Evolutionary conservation across 2,329 filamentous ascomycete genomes (phyloP).

Genomic region (Aspergillus pseudoviridinutans): DNA sequence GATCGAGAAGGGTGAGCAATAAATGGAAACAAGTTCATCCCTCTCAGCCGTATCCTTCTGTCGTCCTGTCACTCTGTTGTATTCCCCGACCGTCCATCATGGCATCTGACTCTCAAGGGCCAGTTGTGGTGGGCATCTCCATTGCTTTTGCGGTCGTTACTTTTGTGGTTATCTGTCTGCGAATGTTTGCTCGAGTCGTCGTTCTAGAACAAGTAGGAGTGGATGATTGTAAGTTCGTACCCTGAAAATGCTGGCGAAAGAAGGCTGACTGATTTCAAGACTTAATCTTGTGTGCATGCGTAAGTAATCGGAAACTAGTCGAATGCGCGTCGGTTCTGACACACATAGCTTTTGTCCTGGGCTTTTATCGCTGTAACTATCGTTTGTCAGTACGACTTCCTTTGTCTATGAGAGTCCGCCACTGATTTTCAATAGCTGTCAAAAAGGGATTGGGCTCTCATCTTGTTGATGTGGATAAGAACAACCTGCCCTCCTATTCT

Average conservation of each 20-base stretch:
- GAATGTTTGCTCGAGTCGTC: constrained; percentile 39
- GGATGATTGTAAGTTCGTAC: constrained; percentile 26
- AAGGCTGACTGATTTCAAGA: constrained; percentile 17
- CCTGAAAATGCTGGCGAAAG: background rate
- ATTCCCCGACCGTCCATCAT: constrained; percentile 8
- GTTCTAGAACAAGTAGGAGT: constrained; percentile 30
- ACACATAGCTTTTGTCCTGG: constrained; percentile 28
- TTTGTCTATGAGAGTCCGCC: background rate
- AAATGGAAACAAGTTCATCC: background rate
- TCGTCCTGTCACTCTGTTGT: constrained; percentile 2
- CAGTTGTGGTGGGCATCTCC: constrained; percentile 30
- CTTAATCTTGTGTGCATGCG: constrained; percentile 28
- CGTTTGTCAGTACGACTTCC: constrained; percentile 20
- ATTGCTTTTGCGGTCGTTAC: constrained; percentile 38
- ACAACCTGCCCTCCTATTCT: constrained; percentile 11
- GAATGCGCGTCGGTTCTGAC: constrained; percentile 3
- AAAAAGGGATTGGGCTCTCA: constrained; percentile 19
- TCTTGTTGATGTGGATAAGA: constrained; percentile 7
- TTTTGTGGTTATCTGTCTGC: constrained; percentile 33
- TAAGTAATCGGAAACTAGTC: constrained; percentile 11
- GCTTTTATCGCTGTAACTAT: constrained; percentile 36
- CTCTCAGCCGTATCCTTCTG: background rate
- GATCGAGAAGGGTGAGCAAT: background rate
- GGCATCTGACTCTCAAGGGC: constrained; percentile 28
- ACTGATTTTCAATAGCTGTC: constrained; percentile 9